Conservation (phyloP, 148 eudicot species). For the Salicornia ramosissima region DNA sequence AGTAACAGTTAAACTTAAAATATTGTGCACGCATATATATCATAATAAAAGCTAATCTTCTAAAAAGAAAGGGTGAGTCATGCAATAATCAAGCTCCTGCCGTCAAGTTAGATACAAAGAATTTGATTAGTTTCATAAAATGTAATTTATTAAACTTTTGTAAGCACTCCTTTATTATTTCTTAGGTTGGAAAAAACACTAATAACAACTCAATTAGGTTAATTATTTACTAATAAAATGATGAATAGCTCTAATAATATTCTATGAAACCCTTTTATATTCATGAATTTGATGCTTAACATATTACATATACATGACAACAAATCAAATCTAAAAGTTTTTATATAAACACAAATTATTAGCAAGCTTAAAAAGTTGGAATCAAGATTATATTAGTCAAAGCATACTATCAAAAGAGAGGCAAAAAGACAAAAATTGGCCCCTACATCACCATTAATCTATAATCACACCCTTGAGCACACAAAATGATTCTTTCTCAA, state of each 20-base stretch:
- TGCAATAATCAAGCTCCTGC: too few species aligned
- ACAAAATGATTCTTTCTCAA: constrained; percentile 27
- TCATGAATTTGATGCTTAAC: background rate
- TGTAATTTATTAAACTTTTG: too few species aligned
- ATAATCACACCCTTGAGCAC: constrained; percentile 27
- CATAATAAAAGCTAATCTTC: too few species aligned
- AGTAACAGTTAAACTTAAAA: too few species aligned
- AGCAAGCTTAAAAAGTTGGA: constrained; percentile 21
- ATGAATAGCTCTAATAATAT: background rate
- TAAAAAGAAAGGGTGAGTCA: too few species aligned
- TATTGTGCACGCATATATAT: too few species aligned
- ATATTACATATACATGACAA: constrained; percentile 18
- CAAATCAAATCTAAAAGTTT: constrained; percentile 9
- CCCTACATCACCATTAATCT: constrained; percentile 6
- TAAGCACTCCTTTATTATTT: too few species aligned
- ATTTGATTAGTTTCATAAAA: too few species aligned
- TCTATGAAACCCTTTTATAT: background rate
- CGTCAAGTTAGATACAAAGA: too few species aligned
- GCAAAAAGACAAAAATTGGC: constrained; percentile 22
- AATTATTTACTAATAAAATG: background rate
- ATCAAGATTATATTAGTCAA: constrained; percentile 13
- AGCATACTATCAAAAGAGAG: constrained; percentile 6
- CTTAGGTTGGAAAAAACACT: too few species aligned
- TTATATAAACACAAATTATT: constrained; percentile 13
- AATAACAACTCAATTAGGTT: background rate